Base-by-base conservation (phyloP, 106 monocot species). In the Cymbidium sinense region DNA sequence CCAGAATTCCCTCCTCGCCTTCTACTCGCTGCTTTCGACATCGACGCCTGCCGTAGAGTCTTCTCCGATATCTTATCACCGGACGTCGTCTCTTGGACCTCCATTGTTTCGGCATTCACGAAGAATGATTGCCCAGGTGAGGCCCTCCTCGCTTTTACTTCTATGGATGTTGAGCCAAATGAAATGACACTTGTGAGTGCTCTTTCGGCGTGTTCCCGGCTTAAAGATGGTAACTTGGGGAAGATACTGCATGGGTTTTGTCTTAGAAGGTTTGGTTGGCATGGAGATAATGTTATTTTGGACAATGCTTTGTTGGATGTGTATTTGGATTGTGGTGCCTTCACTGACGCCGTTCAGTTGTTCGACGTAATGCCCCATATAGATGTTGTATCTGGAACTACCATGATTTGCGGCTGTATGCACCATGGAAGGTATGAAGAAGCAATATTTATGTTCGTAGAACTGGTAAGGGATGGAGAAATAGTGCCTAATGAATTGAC, bases 301-400 rank as follows among this genome's bases (percentile, higher is more conserved):
- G 77, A 80, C 41, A 93, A 87, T 70, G 87, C 86, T 5, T 11
- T 88, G 25, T 28, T 93, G 30, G 82, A 89, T 34, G 70, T 85
- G 89, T 89, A 84, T 39, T n/a, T 79, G 34, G 33, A 75, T 1
- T 89, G 87, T 43, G 71, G 83, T 21, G 84, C 76, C 30, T 17
- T 84, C 17, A 33, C 20, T 0, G 11, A 28, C 17, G 90, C 87
- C 0, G 80, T 78, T 9, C 19, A 50, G 0, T 13, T 90, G 88
- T 93, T 93, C 44, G 86, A 72, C 13, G 64, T 43, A 76, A 85
- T 93, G 86, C 80, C 87, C 3, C 47, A 61, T 0, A 82, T 75
- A 82, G 84, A 93, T 78, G 84, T 93, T 29, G 77, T 87, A 23
- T 87, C 87, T 50, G 89, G 86, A 89, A 89, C 85, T 2, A 81